Base-by-base conservation (phyloP, 2,329 filamentous ascomycete species). In the Microdochium bolleyi region DNA sequence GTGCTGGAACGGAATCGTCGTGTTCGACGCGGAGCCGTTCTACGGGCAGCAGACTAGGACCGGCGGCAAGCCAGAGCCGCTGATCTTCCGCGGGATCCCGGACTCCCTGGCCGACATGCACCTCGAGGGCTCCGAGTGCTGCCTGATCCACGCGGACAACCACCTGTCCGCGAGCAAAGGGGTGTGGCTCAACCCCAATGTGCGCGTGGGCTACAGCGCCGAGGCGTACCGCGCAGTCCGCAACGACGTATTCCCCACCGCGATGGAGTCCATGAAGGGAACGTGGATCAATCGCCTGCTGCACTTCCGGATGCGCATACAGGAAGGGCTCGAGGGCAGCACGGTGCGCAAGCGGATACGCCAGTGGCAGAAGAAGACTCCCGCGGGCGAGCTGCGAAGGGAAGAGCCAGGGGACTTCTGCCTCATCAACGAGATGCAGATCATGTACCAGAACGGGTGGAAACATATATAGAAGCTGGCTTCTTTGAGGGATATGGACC, bases 1-100 rank as follows among this genome's bases (percentile, higher is more conserved):
- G 44, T 88, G 84, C 64, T 88, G 84, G 84, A 87, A 87, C 58
- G 84, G 83, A 48, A 79, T 85, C 62, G 74, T 74, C 58, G 70
- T 61, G 49, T 72, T 70, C 53, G 68, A 70, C 50, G 69, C 77
- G 0, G 63, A 62, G 3, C 74, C 77, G 1, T 80, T 79, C 61
- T 76, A 79, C 53, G 37, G 27, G 27, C 27, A 30, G 27, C 27
- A 16, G 37, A 16, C 13, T 8, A 16, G 34, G 7, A 38, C 7
- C 34, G 16, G 7, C 4, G 59, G 56, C 24, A 58, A 63, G 2
- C n/a, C n/a, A n/a, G 61, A 67, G 0, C 71, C 71, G 3, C 70
- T 88, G 0, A 67, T 66, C 5, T 89, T 88, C 62, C 82, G 85
- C 24, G 84, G 78, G 21, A 74, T 86, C 51, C 67, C 79, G 2